These are phyloP conservation scores for Lentinus brumalis DNA, from an alignment of 768 basidiomycete genomes.

Conservation along the genomic window DNA sequence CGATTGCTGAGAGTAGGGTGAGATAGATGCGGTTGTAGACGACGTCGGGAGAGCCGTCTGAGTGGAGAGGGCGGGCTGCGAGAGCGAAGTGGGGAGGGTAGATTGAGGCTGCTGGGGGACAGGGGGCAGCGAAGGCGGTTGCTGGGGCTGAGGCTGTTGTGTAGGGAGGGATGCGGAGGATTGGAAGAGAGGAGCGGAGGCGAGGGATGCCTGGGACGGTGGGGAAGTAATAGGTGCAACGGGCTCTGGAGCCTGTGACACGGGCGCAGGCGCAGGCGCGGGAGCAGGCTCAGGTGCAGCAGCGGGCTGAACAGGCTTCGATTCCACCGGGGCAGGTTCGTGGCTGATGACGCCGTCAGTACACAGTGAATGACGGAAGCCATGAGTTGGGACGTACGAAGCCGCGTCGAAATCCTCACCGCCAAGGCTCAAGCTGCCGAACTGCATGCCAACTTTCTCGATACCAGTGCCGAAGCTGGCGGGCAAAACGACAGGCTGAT, in stretches of 20 bases:
- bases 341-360: conserved; percentile 26
- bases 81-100: conserved; percentile 24
- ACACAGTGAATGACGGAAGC: neutral
- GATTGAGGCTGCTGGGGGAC: conserved; percentile 24
- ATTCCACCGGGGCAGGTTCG: conserved; percentile 30
- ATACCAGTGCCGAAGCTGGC: conserved; percentile 59
- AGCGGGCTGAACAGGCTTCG: conserved; percentile 29
- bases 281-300: conserved; percentile 23
- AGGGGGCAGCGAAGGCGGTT: conserved; percentile 28
- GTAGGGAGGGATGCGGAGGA: conserved; percentile 17
- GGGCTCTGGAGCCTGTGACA: conserved; percentile 18
- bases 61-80: conserved; percentile 29
- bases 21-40: conserved; percentile 33
- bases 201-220: conserved; percentile 36
- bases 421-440: conserved; percentile 79
- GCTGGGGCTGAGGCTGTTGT: conserved; percentile 31
- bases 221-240: conserved; percentile 24
- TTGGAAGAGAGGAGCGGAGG: conserved; percentile 25
- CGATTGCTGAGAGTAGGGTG: conserved; percentile 33
- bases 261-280: conserved; percentile 16
- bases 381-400: conserved; percentile 42
- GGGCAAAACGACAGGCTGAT: conserved; percentile 84
- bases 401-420: conserved; percentile 60
- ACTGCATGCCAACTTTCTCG: conserved; percentile 89
- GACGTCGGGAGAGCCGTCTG: conserved; percentile 30